phyloP scores from a whole-genome alignment of 306 rosid species.

The Cucurbita argyrosperma region DNA sequence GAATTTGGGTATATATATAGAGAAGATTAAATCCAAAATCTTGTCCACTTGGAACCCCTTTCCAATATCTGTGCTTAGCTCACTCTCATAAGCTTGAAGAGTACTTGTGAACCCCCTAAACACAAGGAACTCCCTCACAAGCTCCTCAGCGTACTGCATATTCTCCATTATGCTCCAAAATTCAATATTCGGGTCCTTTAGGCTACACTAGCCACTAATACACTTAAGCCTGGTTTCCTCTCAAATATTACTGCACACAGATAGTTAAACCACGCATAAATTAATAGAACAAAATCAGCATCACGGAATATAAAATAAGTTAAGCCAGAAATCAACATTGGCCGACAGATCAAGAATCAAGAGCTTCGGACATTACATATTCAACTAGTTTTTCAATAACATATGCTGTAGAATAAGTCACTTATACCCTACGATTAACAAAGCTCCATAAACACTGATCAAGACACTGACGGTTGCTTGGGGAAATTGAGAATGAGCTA shows the following conservation, averaged over 20 bases:
- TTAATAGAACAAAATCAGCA: background rate
- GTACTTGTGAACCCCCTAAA: constrained; percentile 79
- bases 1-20: constrained; percentile 56
- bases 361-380: background rate
- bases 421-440: background rate
- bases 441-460: background rate
- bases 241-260: background rate
- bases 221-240: background rate
- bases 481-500: background rate
- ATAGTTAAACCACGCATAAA: background rate
- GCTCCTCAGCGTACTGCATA: constrained; percentile 84
- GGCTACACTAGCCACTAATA: background rate
- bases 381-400: background rate
- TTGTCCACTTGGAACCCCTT: constrained; percentile 67
- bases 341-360: background rate
- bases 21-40: constrained; percentile 71
- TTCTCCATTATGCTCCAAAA: constrained; percentile 42
- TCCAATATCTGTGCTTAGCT: constrained; percentile 59
- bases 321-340: background rate
- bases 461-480: background rate
- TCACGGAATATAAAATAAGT: background rate
- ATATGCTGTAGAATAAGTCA: background rate
- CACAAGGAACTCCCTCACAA: constrained; percentile 77
- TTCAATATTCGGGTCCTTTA: background rate
- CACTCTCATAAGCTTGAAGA: constrained; percentile 65